Base-by-base conservation (phyloP, 164 flowering plant species). In the Vitis riparia region DNA sequence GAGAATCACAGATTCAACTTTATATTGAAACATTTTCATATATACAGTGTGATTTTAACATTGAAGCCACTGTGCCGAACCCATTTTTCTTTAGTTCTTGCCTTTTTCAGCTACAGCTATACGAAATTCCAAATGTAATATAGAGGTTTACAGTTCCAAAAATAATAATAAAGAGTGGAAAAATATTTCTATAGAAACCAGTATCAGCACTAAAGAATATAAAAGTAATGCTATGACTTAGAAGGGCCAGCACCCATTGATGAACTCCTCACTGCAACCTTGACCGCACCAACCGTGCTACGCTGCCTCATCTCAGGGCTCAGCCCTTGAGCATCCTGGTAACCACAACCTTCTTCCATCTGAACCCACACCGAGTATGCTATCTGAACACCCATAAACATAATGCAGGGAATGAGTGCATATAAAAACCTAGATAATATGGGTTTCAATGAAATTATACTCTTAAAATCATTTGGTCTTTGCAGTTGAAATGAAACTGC, bases 341-440 rank as follows among this genome's bases (percentile, higher is more conserved):
- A 75, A 59, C 55, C 66, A 16, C 79, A 60, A 14, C 69, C 78
- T 73, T 83, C 92, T 65, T 89, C 90, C 19, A 83, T 75, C 73
- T 91, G 94, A 79, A 91, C 93, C 23, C 87, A 89, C 60, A 89
- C 88, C 73, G 83, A 85, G 72, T 85, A 94, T 19, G 97, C 94
- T 71, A 91, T 77, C 98, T 94, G 93, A 78, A 80, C 49, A 70
- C 27, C 27, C 53, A 66, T n/a, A 56, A 61, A 59, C 32, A 16
- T 10, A 29, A 52, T 5, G 30, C 56, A 62, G 47, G 2, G 23
- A 51, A 55, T 37, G 44, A 37, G 44, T 37, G 44, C 44, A 6
- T 37, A 23, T 23, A 23, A 23, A 23, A 23, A 23, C 27, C 27
- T 23, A 37, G 44, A 37, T 37, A 37, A 37, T 37, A 37, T 0